Evolutionary conservation across 768 basidiomycete genomes (phyloP), one percentile per base, ranked within the genome.

Genomic region (Termitomyces titanicus): DNA sequence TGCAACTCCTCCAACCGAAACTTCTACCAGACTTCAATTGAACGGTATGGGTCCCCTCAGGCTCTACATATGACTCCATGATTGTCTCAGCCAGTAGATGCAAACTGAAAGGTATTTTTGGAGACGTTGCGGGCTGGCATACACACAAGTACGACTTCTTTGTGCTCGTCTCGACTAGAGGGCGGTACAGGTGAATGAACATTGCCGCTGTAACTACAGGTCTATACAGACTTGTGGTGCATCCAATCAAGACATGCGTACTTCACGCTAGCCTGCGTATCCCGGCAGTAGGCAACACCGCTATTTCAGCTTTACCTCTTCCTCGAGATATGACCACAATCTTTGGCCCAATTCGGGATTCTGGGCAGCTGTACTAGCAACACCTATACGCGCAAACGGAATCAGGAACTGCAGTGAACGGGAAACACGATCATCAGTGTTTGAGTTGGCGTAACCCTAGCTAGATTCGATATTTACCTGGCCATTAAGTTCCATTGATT

Each of bases 401-500:
- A 70, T 56, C 44, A 73, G 57, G 53, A 68, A 72, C 67, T 67
- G 37, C 22, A n/a, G 35, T 29, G n/a, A 22, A 42, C 9, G 25
- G 40, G 15, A 22, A n/a, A 33, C 12, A 12, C 33, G 29, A 51
- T 31, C 25, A 51, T 51, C 37, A 51, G 50, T 42, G 20, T 42
- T 51, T 20, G 39, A 31, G 24, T 24, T 40, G 50, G 25, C 50
- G 37, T 40, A 25, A 42, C 6, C 38, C 38, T 27, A 40, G 22
- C 15, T n/a, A n/a, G n/a, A n/a, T 17, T 48, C 33, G 55, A 22
- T 12, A 53, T 63, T n/a, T 25, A 79, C 79, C 65, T 76, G 66
- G 3, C 82, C 80, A 48, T 75, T 73, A 1, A 71, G 57, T 4
- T 63, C 65, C 3, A 54, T 72, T 47, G 78, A 73, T 1, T 73